Evolutionary conservation across 257 asterid genomes (phyloP), one percentile per base, ranked within the genome.

Genomic region (Anisodus acutangulus): DNA sequence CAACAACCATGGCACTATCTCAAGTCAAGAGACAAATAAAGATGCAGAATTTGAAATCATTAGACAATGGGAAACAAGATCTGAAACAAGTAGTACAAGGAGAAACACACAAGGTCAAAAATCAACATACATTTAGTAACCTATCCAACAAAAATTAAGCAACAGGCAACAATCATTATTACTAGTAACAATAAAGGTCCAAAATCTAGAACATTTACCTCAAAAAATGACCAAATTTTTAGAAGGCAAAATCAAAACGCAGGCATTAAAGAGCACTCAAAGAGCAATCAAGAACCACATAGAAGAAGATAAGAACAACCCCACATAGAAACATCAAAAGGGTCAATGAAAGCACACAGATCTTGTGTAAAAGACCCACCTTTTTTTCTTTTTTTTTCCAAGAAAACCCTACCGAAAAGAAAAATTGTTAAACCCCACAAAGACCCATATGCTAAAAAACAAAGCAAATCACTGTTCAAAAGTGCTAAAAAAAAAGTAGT

Each of bases 291-390:
- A 85, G 55, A 84, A 88, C 87, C 91, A 89, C 90, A 90, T 57
- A 90, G 85, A 84, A 86, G 86, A 85, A 86, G 91, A 91, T 88
- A 86, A 88, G 91, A 85, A 84, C 80, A 85, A 89, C 78, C 87
- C 86, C 86, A 89, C 88, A 86, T 81, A 64, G 81, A 85, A 84
- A 88, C 84, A 63, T 69, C 49, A 79, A 85, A 86, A 88, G 90
- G 93, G 91, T 83, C 89, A 85, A 88, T 85, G 83, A 91, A 84
- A 87, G 90, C 92, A 90, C 80, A 87, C 96, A 92, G 97, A 93
- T 94, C 97, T 91, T 89, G 94, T 89, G 84, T 82, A 89, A 86
- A 88, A 76, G 88, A 90, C 92, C 95, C 92, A 91, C 90, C 88
- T 86, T 78, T 78, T 69, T 70, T 17, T 15, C 2, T n/a, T 37